These are phyloP conservation scores for Diplodia corticola DNA, from an alignment of 2,329 filamentous ascomycete genomes.

Conservation along the genomic window DNA sequence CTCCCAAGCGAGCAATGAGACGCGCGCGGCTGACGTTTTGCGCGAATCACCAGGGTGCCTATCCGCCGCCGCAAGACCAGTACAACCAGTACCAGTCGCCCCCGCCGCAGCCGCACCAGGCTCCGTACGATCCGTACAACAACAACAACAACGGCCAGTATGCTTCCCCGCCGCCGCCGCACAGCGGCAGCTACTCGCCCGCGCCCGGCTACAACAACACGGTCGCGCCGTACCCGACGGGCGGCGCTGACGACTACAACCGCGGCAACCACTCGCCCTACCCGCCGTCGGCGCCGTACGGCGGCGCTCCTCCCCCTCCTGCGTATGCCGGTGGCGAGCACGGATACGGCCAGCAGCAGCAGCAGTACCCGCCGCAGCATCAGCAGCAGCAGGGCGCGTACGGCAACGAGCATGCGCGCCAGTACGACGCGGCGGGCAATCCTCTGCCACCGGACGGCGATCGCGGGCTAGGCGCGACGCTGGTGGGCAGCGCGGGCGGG, in stretches of 20 bases:
- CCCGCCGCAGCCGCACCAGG: background rate
- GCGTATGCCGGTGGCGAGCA: background rate
- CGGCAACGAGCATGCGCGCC: constrained; percentile 26
- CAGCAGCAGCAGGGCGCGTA: background rate
- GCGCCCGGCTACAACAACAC: constrained; percentile 20
- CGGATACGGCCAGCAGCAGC: constrained; percentile 29
- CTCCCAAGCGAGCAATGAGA: background rate
- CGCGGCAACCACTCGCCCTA: constrained; percentile 39
- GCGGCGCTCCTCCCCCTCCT: background rate
- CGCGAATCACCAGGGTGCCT: constrained; percentile 31
- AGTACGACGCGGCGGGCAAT: constrained; percentile 25
- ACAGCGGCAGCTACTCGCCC: constrained; percentile 15
- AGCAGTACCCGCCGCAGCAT: background rate
- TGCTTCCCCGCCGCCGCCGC: constrained; percentile 13
- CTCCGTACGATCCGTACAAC: constrained; percentile 34
- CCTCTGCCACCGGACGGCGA: constrained; percentile 46
- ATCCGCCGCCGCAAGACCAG: constrained; percentile 35
- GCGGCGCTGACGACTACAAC: background rate
- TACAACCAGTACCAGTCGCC: constrained; percentile 30
- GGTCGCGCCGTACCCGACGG: constrained; percentile 14
- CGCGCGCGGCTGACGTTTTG: background rate
- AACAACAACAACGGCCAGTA: background rate
- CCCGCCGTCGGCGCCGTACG: constrained; percentile 14
- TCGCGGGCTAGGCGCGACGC: constrained; percentile 57
- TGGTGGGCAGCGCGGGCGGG: constrained; percentile 56